phyloP scores from a whole-genome alignment of 2,329 filamentous ascomycete genomes.

The Fusarium keratoplasticum region DNA sequence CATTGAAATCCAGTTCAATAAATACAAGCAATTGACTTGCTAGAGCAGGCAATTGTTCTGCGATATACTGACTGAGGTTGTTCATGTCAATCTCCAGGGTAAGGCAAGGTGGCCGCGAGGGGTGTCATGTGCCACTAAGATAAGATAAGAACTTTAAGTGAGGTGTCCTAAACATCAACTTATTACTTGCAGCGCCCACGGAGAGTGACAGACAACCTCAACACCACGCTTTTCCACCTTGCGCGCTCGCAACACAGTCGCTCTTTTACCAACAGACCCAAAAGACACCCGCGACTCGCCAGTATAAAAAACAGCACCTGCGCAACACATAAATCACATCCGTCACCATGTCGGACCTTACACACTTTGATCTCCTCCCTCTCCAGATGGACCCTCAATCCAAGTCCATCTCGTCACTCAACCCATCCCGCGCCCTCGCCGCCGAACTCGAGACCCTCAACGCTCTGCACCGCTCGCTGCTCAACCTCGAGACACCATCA shows the following conservation, averaged over 20 bases:
- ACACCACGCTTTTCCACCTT: slow-evolving; percentile 18
- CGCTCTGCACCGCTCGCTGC: slow-evolving; percentile 78
- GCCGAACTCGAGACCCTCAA: slow-evolving; percentile 81
- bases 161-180: slow-evolving; percentile 48
- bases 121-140: slow-evolving; percentile 54
- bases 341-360: slow-evolving; percentile 66
- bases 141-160: slow-evolving; percentile 45
- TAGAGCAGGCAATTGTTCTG: neutral
- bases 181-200: slow-evolving; percentile 8
- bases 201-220: neutral
- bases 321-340: neutral
- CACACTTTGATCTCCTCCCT: slow-evolving; percentile 85
- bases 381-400: slow-evolving; percentile 84
- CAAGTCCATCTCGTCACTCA: slow-evolving; percentile 73
- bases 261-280: slow-evolving; percentile 13
- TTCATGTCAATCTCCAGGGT: slow-evolving; percentile 26
- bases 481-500: slow-evolving; percentile 65
- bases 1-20: neutral
- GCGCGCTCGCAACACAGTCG: slow-evolving; percentile 24
- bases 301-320: neutral
- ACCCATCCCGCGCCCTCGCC: slow-evolving; percentile 63
- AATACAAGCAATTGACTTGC: neutral
- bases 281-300: neutral
- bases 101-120: slow-evolving; percentile 31
- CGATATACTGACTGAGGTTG: neutral